Evolutionary conservation across 495 filamentous ascomycete species (phyloP).

Genomic region (Neurospora hispaniola): DNA sequence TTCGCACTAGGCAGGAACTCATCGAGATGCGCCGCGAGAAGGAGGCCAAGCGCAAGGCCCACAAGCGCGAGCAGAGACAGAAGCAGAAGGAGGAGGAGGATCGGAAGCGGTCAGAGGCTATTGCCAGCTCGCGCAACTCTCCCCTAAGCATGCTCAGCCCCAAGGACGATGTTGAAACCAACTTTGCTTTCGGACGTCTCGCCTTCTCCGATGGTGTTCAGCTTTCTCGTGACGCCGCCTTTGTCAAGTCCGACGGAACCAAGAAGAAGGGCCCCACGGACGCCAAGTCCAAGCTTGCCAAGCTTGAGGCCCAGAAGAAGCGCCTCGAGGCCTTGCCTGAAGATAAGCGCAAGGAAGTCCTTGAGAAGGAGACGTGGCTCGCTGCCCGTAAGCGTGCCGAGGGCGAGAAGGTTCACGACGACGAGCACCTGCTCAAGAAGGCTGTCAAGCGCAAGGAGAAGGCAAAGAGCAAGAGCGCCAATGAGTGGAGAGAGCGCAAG

Average conservation of each 20-base stretch:
- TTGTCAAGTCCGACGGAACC: slow-evolving; percentile 35
- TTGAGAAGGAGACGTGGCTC: slow-evolving; percentile 90
- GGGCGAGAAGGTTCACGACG: slow-evolving; percentile 83
- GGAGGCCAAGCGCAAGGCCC: slow-evolving; percentile 69
- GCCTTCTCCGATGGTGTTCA: slow-evolving; percentile 77
- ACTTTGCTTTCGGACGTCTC: slow-evolving; percentile 78
- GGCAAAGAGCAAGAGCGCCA: slow-evolving; percentile 77
- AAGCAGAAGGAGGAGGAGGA: slow-evolving; percentile 69
- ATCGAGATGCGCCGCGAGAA: slow-evolving; percentile 82
- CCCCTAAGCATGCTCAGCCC: slow-evolving; percentile 51
- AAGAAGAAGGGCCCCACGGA: slow-evolving; percentile 73
- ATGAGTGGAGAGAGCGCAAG: slow-evolving; percentile 77
- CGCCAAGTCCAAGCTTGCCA: slow-evolving; percentile 57
- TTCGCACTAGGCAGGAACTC: slow-evolving; percentile 75
- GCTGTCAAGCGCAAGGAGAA: slow-evolving; percentile 87
- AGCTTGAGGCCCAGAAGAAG: slow-evolving; percentile 62
- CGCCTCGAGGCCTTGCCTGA: slow-evolving; percentile 59
- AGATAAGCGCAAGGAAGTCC: slow-evolving; percentile 69
- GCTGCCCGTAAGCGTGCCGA: slow-evolving; percentile 82
- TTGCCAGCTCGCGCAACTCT: slow-evolving; percentile 51
- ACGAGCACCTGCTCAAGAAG: slow-evolving; percentile 84
- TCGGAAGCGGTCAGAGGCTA: slow-evolving; percentile 53
- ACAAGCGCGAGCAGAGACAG: slow-evolving; percentile 71
- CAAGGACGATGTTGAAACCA: slow-evolving; percentile 32
- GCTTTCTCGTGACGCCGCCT: slow-evolving; percentile 53